Base-by-base conservation (phyloP, 1,284 basidiomycete genomes). In the Cystobasidium sp. region DNA sequence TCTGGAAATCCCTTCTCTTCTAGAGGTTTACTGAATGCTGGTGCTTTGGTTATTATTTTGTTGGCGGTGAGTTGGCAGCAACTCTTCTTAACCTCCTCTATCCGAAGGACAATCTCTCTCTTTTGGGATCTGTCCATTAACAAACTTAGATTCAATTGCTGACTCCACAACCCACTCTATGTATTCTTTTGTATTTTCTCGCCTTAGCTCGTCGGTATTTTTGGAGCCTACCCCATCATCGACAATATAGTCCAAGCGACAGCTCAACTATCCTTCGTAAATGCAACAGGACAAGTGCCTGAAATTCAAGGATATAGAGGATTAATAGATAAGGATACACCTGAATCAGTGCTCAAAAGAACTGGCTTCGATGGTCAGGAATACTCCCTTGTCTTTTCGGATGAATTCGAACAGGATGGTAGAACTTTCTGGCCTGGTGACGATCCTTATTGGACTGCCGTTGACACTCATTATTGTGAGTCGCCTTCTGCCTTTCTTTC, bases 321-420 rank as follows among this genome's bases (percentile, higher is more conserved):
- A 0, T 75, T 83, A 16, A 80, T 84, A 73, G 83, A 84, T 67
- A 78, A 77, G 6, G 82, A 82, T 39, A 84, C 83, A 3, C 83
- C 83, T 0, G 58, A 78, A 7, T 6, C 31, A 16, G 77, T 64
- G 8, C 39, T 62, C 18, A 70, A 24, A 24, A 22, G 62, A 41
- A 70, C 56, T 41, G 74, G 68, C 7, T 49, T 58, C 24, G 74
- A 75, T 41, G 74, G 74, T 3, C 61, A 75, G 12, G 67, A 70
- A 20, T 70, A 70, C 39, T 46, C 52, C 16, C 85, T 96, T 6
- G 88, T 94, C 3, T 95, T 81, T 81, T 91, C 90, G 62, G 94
- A 96, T 82, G 94, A 96, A 84, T 97, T 97, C 82, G 89, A 96
- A 71, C 84, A 84, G 24, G 89, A 91, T 14, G 91, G 88, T 3